Base-by-base conservation (phyloP, 352 stramenopile genomes). In the Globisporangium nodosum region DNA sequence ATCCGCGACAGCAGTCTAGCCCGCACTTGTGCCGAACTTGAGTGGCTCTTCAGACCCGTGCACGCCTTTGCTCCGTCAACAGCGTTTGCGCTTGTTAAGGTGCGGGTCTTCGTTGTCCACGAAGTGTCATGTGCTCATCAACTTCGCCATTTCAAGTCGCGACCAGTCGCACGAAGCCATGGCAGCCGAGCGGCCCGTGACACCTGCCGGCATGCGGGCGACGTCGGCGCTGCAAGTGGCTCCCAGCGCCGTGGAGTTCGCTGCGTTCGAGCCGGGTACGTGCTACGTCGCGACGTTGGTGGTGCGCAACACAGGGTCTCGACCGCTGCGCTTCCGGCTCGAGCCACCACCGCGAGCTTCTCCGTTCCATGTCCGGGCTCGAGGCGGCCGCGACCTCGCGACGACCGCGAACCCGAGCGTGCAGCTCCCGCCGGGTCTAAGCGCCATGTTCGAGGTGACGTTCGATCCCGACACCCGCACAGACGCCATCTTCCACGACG, bases 221-320 rank as follows among this genome's bases (percentile, higher is more conserved):
- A 37, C 70, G 13, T 73, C 70, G 39, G 65, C 72, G 11, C 70
- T 95, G 45, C 85, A 87, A n/a, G 77, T 90, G 11, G 64, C 74
- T 18, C 84, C 85, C 35, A 68, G 67, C 3, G 68, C 63, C 12
- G 64, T 93, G 47, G 85, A 95, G 56, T 92, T 93, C 60, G 50
- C 63, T 27, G 69, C 69, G 33, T 76, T 94, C 24, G 84, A 91
- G 42, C 53, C 68, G 3, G 70, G 73, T 30, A 66, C 66, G 16
- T 87, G 79, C 56, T 94, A 92, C 61, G 65, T 94, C 37, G 78
- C 83, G 18, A 50, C 57, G 45, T 61, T 94, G 6, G 66, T 49
- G 16, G 71, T 94, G 5, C 80, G 77, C 35, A 95, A 95, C 60
- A 76, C 78, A 7, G 91, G 84, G 20, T 68, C 81, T 18, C 74